phyloP scores from a whole-genome alignment of 2,329 filamentous ascomycete genomes.

The Amauroascus verrucosus region DNA sequence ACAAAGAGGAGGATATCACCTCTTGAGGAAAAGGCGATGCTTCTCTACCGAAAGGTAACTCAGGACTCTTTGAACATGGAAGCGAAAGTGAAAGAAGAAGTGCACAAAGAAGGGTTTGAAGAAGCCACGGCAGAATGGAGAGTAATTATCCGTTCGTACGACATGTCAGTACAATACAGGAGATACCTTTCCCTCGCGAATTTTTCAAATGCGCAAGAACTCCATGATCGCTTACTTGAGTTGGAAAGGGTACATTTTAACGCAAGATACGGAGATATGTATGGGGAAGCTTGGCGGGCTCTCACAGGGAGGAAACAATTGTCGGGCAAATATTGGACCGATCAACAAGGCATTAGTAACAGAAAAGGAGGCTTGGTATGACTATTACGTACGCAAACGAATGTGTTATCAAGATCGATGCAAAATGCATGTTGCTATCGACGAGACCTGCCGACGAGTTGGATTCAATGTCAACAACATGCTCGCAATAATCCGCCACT shows the following conservation, averaged over 20 bases:
- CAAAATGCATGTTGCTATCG: neutral
- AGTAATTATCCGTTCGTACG: neutral
- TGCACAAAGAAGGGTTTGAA: too few species aligned
- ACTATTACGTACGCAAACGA: neutral
- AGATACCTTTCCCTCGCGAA: neutral
- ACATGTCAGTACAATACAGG: neutral
- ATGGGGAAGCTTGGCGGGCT: neutral
- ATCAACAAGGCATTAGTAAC: neutral
- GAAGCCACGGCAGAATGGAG: neutral
- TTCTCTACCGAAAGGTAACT: neutral
- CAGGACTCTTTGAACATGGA: neutral
- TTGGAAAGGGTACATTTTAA: neutral
- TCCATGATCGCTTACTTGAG: neutral
- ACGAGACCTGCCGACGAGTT: neutral
- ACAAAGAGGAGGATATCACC: neutral
- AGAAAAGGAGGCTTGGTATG: neutral
- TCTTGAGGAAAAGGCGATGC: neutral
- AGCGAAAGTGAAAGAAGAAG: neutral
- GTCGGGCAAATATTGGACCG: neutral
- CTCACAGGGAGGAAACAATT: neutral
- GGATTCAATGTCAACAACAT: neutral
- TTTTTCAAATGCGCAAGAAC: neutral
- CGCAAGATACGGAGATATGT: conserved; percentile 1
- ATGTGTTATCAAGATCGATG: neutral
- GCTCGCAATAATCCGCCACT: neutral